Conservation (phyloP, 768 basidiomycete genomes). For the Butyriboletus loyo region DNA sequence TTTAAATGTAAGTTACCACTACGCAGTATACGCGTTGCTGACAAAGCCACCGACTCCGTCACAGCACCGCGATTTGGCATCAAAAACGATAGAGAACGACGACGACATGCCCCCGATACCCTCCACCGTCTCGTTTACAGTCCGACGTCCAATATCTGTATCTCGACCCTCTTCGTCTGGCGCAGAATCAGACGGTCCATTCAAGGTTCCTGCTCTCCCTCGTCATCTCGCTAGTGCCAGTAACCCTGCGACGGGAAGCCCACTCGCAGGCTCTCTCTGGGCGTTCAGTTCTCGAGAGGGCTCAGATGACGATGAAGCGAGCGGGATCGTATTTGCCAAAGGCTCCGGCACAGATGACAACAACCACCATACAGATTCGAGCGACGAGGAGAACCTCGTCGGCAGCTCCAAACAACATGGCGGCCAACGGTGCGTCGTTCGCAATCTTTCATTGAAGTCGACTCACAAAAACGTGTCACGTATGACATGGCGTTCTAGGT, state of each 20-base stretch:
- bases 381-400: conserved; percentile 66
- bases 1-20: no score
- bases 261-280: conserved; percentile 53
- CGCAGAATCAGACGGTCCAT: conserved; percentile 55
- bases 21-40: no score
- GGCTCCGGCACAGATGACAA: conserved; percentile 24
- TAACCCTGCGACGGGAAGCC: conserved; percentile 50
- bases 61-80: neutral
- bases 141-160: conserved; percentile 72
- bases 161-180: conserved; percentile 64
- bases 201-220: conserved; percentile 62
- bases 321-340: conserved; percentile 23
- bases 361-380: conserved; percentile 42
- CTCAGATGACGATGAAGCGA: conserved; percentile 28
- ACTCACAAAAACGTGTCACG: conserved; percentile 62
- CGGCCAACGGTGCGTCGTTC: conserved; percentile 77
- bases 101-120: conserved; percentile 23
- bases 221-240: conserved; percentile 44
- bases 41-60: neutral
- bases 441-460: conserved; percentile 46
- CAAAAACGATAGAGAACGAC: neutral
- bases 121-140: conserved; percentile 74
- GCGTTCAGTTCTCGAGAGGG: conserved; percentile 24
- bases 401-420: conserved; percentile 70
- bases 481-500: conserved; percentile 29